phyloP scores from a whole-genome alignment of 2,329 filamentous ascomycete genomes.

The Fusarium sambucinum region DNA sequence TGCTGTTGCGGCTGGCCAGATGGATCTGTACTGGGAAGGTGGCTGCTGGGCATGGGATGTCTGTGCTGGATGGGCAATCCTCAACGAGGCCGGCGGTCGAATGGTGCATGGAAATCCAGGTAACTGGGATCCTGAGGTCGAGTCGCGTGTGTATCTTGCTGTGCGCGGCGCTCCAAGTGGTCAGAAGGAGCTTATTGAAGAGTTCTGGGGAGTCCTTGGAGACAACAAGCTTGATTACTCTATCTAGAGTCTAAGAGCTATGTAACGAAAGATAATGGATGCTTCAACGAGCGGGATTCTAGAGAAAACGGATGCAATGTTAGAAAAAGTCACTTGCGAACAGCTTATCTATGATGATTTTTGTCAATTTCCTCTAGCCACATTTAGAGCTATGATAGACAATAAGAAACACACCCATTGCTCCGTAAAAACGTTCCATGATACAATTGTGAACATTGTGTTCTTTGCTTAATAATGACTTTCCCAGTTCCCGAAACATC shows the following conservation, averaged over 20 bases:
- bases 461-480: constrained; percentile 2
- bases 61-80: constrained; percentile 82
- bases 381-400: constrained; percentile 31
- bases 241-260: constrained; percentile 30
- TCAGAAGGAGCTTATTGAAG: constrained; percentile 71
- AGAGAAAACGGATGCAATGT: constrained; percentile 14
- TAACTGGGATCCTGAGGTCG: constrained; percentile 73
- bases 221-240: constrained; percentile 65
- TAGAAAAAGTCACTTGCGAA: constrained; percentile 8
- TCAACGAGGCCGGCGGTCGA: constrained; percentile 78
- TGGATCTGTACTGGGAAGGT: constrained; percentile 85
- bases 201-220: constrained; percentile 73
- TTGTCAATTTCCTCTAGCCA: constrained; percentile 35
- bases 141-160: constrained; percentile 72
- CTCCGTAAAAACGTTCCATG: constrained; percentile 42
- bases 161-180: constrained; percentile 70
- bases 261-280: neutral
- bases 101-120: constrained; percentile 81
- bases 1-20: constrained; percentile 75
- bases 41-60: constrained; percentile 91
- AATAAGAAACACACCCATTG: constrained; percentile 37
- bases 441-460: constrained; percentile 38
- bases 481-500: constrained; percentile 2
- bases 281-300: neutral
- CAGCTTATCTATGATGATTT: constrained; percentile 17